Evolutionary conservation across 2,329 filamentous ascomycete genomes (phyloP), one percentile per base, ranked within the genome.

Genomic region (Dactylellina cionopaga): DNA sequence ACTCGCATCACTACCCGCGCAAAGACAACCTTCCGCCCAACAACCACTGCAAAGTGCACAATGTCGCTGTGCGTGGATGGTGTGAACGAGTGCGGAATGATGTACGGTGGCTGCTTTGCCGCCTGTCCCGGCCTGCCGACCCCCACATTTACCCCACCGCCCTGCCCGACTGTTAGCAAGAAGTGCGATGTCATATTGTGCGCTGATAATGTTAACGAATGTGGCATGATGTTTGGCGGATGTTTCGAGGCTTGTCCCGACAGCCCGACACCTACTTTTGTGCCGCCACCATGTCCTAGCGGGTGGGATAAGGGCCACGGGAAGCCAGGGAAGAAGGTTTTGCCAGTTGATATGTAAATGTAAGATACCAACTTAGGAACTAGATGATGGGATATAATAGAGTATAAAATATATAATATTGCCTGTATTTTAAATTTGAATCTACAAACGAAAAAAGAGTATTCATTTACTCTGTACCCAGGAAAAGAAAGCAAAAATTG

Each of bases 211-310:
- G 29, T 75, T 2, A 74, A 76, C n/a, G 51, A 66, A 25, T 75
- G 75, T 33, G 74, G 74, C 6, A 52, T 63, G 15, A 49, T 25
- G 24, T 75, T 75, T 25, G 74, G 74, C n/a, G 74, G 74, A 15
- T 75, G 74, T 24, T 62, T 62, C 25, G 25, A 27, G 4, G 56
- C 56, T 22, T 62, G 56, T 19, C 56, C 56, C 1, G 56, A 33
- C 13, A 10, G 46, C 0, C 44, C 44, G 0, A 62, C 56, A 0
- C 56, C 56, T 6, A 62, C 56, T 19, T 62, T 62, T 22, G 35
- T 31, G 5, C 56, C 56, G 15, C 56, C 56, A 25, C 56, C 56
- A 15, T 62, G 56, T 15, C 56, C 56, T 0, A 62, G n/a, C 11
- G 22, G 22, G 22, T 39, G 19, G 33, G 24, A 22, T 15, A 22